A percentile compares a stretch with the other conserved stretches of the same genome.
Conservation (phyloP, 1,284 basidiomycete species). For the Entoloma clypeatum region DNA sequence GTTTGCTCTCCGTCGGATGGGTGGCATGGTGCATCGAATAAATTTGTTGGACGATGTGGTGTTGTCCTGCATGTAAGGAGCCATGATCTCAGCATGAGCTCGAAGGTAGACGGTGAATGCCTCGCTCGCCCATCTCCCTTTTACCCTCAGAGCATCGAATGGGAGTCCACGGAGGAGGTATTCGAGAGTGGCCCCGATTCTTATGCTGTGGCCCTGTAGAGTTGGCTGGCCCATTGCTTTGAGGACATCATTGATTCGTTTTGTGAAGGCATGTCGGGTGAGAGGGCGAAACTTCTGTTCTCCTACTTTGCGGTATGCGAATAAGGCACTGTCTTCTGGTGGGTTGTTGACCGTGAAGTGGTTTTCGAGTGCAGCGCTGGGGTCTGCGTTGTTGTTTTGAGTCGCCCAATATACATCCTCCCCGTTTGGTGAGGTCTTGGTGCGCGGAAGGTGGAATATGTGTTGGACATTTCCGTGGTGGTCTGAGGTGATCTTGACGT, state of each 20-base stretch:
- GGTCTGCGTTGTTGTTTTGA: conserved; percentile 28
- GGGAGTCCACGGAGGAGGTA: conserved; percentile 34
- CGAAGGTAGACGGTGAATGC: conserved; percentile 29
- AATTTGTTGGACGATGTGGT: not conserved
- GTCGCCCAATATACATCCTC: conserved; percentile 27
- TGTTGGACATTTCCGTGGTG: conserved; percentile 16
- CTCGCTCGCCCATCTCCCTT: conserved; percentile 33
- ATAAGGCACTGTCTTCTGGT: too few relatives aligned
- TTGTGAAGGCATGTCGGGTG: conserved; percentile 26
- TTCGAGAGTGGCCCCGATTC: conserved; percentile 37
- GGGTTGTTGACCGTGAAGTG: conserved; percentile 31
- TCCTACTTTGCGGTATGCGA: conserved; percentile 18
- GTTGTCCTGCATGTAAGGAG: conserved; percentile 26
- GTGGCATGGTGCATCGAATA: not conserved
- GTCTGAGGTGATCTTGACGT: too few relatives aligned
- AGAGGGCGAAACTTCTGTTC: conserved; percentile 25
- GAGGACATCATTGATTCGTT: conserved; percentile 19
- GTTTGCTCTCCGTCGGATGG: not conserved
- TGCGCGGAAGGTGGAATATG: conserved; percentile 22
- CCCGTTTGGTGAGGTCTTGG: conserved; percentile 18
- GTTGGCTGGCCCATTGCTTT: conserved; percentile 15
- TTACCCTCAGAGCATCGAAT: conserved; percentile 32
- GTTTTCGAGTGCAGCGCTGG: conserved; percentile 20
- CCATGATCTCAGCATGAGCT: conserved; percentile 29
- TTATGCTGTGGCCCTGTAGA: conserved; percentile 33